Evolutionary conservation across 2,329 filamentous ascomycete species (phyloP).

Genomic region (Botryosphaeria agaves): DNA sequence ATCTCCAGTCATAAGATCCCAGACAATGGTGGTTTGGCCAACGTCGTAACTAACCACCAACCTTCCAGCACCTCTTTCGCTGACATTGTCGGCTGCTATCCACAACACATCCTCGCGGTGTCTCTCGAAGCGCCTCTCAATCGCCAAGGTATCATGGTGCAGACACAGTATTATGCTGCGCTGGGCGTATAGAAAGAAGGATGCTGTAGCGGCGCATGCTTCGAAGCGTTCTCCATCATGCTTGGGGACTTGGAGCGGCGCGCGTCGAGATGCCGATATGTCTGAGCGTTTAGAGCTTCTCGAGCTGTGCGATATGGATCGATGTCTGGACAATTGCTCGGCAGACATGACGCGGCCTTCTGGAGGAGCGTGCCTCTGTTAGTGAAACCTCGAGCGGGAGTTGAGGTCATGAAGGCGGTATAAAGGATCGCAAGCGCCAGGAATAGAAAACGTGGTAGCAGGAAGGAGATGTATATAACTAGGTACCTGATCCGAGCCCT

Average conservation of each 20-base stretch:
- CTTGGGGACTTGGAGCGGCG: conserved; percentile 25
- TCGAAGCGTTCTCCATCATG: conserved; percentile 45
- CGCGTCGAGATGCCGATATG: conserved; percentile 20
- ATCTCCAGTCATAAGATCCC: conserved; percentile 85
- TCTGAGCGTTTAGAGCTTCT: conserved; percentile 12
- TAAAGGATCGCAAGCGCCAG: background rate
- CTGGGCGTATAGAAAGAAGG: conserved; percentile 78
- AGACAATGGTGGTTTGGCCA: conserved; percentile 83
- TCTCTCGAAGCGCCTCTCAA: conserved; percentile 70
- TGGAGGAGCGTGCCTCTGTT: conserved; percentile 4
- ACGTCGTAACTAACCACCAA: conserved; percentile 87
- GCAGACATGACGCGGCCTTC: conserved; percentile 21
- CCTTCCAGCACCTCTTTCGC: conserved; percentile 68
- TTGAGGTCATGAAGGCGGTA: conserved; percentile 1
- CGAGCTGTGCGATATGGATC: conserved; percentile 20
- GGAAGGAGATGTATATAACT: no score
- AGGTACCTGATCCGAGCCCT: no score
- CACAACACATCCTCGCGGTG: conserved; percentile 73
- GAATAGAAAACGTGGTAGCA: no score
- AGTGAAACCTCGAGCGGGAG: conserved; percentile 7
- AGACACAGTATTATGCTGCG: conserved; percentile 69
- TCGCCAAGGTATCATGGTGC: conserved; percentile 79
- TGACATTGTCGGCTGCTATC: conserved; percentile 79
- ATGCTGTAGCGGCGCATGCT: conserved; percentile 78
- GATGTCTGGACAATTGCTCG: conserved; percentile 20